Evolutionary conservation across 2,329 filamentous ascomycete genomes (phyloP).

Genomic region (Alternaria hordeiaustralica): DNA sequence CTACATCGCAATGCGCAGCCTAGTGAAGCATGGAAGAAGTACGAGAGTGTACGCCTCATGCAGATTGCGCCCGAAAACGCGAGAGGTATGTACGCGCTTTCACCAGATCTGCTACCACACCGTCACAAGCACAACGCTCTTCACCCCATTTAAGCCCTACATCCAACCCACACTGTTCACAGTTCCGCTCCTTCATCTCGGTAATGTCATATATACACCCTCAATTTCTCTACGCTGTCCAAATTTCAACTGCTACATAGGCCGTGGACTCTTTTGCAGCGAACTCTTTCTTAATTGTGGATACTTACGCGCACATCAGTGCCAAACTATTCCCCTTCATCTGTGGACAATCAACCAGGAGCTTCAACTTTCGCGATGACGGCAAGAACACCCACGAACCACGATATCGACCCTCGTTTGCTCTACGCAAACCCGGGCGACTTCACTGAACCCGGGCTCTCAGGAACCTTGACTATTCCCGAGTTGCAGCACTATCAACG

Average conservation of each 20-base stretch:
- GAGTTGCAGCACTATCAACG: conserved; percentile 16
- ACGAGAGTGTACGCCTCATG: conserved; percentile 2
- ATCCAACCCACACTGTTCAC: background rate
- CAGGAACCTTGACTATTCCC: background rate
- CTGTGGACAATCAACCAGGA: background rate
- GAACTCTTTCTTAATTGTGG: background rate
- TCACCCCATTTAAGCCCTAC: background rate
- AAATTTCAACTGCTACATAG: background rate
- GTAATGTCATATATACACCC: background rate
- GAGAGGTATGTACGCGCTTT: background rate
- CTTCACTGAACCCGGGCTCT: background rate
- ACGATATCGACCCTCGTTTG: conserved; percentile 17
- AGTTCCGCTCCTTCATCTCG: background rate
- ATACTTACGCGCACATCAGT: background rate
- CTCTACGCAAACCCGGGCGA: conserved; percentile 16
- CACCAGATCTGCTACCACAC: background rate
- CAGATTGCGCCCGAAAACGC: background rate
- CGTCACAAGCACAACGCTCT: background rate
- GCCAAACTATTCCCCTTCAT: background rate
- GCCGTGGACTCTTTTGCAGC: background rate
- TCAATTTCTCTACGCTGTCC: background rate
- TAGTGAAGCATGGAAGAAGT: conserved; percentile 11
- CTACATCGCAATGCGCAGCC: conserved; percentile 7
- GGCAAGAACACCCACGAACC: background rate
- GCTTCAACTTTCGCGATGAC: no score